A percentile compares a stretch with the other conserved stretches of the same genome.
Conservation (phyloP, 495 filamentous ascomycete genomes). For the Cercophora sp. region DNA sequence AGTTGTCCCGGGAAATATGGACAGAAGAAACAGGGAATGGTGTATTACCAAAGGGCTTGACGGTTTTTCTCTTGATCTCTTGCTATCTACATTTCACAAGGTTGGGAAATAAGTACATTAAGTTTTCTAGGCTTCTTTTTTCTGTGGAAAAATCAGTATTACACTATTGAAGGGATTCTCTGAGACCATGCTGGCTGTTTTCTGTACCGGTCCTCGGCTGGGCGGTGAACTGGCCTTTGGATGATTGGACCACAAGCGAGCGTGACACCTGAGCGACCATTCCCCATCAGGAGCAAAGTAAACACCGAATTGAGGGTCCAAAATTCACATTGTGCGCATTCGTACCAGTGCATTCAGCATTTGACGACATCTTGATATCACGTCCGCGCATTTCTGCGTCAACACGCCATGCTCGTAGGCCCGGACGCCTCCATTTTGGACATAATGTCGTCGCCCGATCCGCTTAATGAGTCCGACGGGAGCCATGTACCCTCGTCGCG, state of each 20-base stretch:
- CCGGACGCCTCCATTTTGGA: conserved; percentile 32
- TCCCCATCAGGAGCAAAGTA: conserved; percentile 18
- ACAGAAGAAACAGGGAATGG: neutral
- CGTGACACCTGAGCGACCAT: neutral
- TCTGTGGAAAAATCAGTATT: no score
- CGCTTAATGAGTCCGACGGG: conserved; percentile 35
- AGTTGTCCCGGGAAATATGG: neutral
- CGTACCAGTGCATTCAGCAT: neutral
- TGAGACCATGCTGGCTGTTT: no score
- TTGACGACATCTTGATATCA: neutral
- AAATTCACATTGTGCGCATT: neutral
- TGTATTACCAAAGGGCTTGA: no score
- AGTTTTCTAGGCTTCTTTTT: no score
- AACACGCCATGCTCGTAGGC: conserved; percentile 17
- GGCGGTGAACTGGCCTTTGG: no score
- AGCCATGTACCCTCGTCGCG: conserved; percentile 10
- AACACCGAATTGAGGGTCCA: conserved; percentile 12
- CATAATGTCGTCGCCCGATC: conserved; percentile 45
- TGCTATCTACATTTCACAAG: no score
- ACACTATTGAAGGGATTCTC: no score
- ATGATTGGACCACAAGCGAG: conserved; percentile 5
- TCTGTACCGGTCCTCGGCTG: no score
- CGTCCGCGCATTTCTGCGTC: no score
- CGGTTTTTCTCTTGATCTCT: no score
- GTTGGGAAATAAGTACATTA: no score